These are phyloP conservation scores for Trichoderma arundinaceum DNA, from an alignment of 2,329 filamentous ascomycete genomes.

Conservation along the genomic window DNA sequence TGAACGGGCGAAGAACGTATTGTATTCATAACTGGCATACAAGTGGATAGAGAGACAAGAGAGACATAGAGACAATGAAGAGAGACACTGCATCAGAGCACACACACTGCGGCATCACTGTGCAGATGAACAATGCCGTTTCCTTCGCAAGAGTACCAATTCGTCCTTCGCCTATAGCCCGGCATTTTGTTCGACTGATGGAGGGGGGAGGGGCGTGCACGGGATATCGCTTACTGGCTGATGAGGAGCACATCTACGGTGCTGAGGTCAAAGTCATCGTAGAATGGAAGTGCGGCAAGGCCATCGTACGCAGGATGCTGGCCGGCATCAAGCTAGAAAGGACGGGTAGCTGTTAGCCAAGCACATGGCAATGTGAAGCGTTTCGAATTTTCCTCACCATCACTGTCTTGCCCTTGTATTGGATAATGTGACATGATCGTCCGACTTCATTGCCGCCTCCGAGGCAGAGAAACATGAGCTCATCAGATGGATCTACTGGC, in stretches of 20 bases:
- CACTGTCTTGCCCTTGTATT: constrained; percentile 99
- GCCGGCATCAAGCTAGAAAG: constrained; percentile 83
- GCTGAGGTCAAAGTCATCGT: constrained; percentile 97
- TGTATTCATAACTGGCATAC: constrained; percentile 49
- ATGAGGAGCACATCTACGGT: constrained; percentile 96
- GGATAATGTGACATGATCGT: constrained; percentile 94
- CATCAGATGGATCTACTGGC: constrained; percentile 88
- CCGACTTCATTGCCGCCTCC: constrained; percentile 98
- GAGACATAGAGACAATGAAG: constrained; percentile 27
- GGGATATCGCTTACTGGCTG: constrained; percentile 81
- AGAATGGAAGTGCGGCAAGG: constrained; percentile 90
- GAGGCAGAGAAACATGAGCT: constrained; percentile 90
- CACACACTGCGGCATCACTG: constrained; percentile 29
- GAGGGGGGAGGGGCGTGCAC: constrained; percentile 2
- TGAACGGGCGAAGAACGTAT: constrained; percentile 40
- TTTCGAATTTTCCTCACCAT: constrained; percentile 69
- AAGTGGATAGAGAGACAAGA: constrained; percentile 37
- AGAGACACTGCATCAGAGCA: constrained; percentile 26
- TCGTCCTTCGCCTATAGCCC: constrained; percentile 38
- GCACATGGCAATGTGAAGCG: background rate
- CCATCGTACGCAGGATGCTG: constrained; percentile 97
- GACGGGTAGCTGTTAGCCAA: background rate
- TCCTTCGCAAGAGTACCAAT: constrained; percentile 35
- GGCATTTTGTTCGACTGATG: constrained; percentile 13
- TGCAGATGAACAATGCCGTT: constrained; percentile 25